Conservation (phyloP, 805 yeast genomes). For the Candida loeiensis region DNA sequence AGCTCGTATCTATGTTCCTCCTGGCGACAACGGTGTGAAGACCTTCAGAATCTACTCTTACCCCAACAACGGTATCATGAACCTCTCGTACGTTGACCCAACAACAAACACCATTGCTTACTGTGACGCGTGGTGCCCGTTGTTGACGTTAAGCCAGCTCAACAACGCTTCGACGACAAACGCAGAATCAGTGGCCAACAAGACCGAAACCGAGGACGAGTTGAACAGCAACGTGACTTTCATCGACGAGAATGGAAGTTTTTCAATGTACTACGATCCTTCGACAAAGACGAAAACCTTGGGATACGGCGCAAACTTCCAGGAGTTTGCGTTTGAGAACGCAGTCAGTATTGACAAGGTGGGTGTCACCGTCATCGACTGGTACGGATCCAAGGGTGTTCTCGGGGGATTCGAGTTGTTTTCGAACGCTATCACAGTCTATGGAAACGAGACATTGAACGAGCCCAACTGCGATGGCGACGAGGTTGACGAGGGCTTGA, state of each 20-base stretch:
- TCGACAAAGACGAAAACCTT: conserved; percentile 31
- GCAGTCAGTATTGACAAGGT: conserved; percentile 56
- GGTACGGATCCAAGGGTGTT: conserved; percentile 68
- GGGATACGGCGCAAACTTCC: conserved; percentile 51
- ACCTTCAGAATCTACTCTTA: conserved; percentile 68
- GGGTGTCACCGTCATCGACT: conserved; percentile 59
- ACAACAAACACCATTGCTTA: conserved; percentile 46
- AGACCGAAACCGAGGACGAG: conserved; percentile 21
- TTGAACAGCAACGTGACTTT: conserved; percentile 33
- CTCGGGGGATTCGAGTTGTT: conserved; percentile 71
- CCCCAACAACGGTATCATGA: conserved; percentile 89
- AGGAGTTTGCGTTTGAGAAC: conserved; percentile 81
- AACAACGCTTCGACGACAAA: conserved; percentile 22
- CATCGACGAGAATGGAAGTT: conserved; percentile 34
- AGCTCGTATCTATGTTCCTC: conserved; percentile 66
- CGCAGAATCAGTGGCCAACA: conserved; percentile 9
- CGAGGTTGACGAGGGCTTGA: conserved; percentile 16
- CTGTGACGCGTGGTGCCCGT: conserved; percentile 92
- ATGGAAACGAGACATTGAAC: conserved; percentile 73
- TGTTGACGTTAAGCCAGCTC: conserved; percentile 43
- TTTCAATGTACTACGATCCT: conserved; percentile 32
- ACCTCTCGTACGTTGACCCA: conserved; percentile 81
- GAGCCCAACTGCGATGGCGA: conserved; percentile 53
- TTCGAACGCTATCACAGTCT: conserved; percentile 56
- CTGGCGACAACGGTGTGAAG: conserved; percentile 47